Evolutionary conservation across 139 green algal species (phyloP).

Genomic region (Chlamydomonas urium): DNA sequence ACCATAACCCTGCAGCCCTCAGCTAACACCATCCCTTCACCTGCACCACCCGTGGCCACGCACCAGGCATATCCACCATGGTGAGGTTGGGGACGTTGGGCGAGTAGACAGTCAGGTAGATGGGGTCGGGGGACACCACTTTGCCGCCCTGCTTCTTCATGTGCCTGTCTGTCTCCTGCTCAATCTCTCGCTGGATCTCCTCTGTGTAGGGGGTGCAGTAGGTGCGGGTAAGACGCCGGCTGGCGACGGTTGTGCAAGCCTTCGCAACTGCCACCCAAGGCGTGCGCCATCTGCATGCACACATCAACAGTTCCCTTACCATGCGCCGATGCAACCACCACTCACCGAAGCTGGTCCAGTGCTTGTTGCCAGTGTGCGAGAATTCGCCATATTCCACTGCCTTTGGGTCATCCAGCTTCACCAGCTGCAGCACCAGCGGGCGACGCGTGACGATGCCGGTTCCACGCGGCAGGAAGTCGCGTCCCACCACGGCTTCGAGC

Average conservation of each 20-base stretch:
- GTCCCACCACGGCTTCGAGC: constrained; percentile 91
- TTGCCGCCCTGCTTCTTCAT: constrained; percentile 46
- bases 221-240: too few species aligned
- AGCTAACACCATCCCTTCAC: too few species aligned
- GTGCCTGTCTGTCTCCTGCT: constrained; percentile 83
- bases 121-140: constrained; percentile 87
- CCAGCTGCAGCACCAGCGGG: constrained; percentile 84
- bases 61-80: constrained; percentile 94
- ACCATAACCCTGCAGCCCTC: too few species aligned
- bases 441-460: constrained; percentile 91
- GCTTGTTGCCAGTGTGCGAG: constrained; percentile 69
- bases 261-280: too few species aligned
- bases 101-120: constrained; percentile 89
- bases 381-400: constrained; percentile 88
- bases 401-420: constrained; percentile 69
- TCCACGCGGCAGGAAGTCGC: constrained; percentile 89
- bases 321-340: too few species aligned
- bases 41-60: too few species aligned
- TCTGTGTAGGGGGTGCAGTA: constrained; percentile 23
- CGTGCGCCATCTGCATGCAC: too few species aligned
- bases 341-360: constrained; percentile 81
- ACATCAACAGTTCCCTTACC: too few species aligned
- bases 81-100: constrained; percentile 89
- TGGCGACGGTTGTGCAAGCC: too few species aligned
- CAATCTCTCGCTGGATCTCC: constrained; percentile 86